Conservation (phyloP, 257 asterid genomes). For the Nicotiana attenuata region DNA sequence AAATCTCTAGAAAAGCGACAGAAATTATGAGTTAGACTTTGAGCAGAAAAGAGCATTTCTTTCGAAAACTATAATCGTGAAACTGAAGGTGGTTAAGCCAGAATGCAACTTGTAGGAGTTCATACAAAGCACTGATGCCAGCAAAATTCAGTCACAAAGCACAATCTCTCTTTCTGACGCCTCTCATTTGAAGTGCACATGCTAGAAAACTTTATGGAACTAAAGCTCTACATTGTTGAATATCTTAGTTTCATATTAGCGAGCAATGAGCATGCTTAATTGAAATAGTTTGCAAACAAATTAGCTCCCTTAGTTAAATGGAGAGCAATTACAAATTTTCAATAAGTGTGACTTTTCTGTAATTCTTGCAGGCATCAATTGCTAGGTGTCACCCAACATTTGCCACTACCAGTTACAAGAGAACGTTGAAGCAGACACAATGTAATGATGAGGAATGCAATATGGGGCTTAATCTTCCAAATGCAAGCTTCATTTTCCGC, state of each 20-base stretch:
- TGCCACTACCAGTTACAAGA: slow-evolving; percentile 45
- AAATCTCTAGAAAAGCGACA: too few species aligned
- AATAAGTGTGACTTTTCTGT: background rate
- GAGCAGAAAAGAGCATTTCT: too few species aligned
- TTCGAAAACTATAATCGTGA: background rate
- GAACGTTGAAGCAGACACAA: slow-evolving; percentile 34
- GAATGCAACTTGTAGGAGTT: background rate
- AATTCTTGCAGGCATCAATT: slow-evolving; percentile 41
- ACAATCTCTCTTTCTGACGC: background rate
- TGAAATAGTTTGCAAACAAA: background rate
- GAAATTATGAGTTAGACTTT: too few species aligned
- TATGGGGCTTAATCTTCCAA: slow-evolving; percentile 52
- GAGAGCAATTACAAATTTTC: background rate
- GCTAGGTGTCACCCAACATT: slow-evolving; percentile 66
- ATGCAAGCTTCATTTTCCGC: slow-evolving; percentile 35
- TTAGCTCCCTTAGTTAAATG: background rate
- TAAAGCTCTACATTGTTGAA: background rate
- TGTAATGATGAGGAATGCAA: slow-evolving; percentile 37
- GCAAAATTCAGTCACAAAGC: background rate
- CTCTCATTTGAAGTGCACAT: background rate
- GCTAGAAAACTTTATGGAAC: background rate
- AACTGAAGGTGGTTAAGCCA: too few species aligned
- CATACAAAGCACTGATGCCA: background rate
- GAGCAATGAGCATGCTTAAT: background rate
- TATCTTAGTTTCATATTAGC: background rate